phyloP scores from a whole-genome alignment of 805 yeast genomes.

The Hanseniaspora clermontiae region DNA sequence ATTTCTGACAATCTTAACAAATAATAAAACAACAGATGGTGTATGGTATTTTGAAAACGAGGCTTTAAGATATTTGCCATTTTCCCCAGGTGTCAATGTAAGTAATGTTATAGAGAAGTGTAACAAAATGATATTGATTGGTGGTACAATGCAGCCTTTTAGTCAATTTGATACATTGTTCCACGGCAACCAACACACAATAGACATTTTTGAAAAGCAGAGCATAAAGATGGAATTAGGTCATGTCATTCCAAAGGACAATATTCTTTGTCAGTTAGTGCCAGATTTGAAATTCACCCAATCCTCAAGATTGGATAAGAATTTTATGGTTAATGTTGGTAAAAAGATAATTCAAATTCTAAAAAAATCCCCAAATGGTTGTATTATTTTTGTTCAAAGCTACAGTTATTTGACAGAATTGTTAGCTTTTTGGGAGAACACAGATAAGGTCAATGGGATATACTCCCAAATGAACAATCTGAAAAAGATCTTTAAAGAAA shows the following conservation, averaged over 20 bases:
- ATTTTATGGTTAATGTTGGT: slow-evolving; percentile 42
- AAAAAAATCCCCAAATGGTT: slow-evolving; percentile 50
- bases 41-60: slow-evolving; percentile 45
- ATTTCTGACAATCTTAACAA: slow-evolving; percentile 35
- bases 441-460: slow-evolving; percentile 15
- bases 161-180: slow-evolving; percentile 38
- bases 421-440: slow-evolving; percentile 38
- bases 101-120: slow-evolving; percentile 51
- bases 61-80: slow-evolving; percentile 50
- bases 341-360: slow-evolving; percentile 33
- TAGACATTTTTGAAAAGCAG: slow-evolving; percentile 34
- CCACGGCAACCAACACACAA: slow-evolving; percentile 44
- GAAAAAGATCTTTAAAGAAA: slow-evolving; percentile 48
- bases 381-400: slow-evolving; percentile 76
- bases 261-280: slow-evolving; percentile 38
- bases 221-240: slow-evolving; percentile 58
- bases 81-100: slow-evolving; percentile 69
- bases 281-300: slow-evolving; percentile 52
- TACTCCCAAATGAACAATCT: slow-evolving; percentile 28
- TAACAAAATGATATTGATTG: slow-evolving; percentile 66
- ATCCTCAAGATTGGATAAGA: slow-evolving; percentile 39
- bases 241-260: slow-evolving; percentile 65
- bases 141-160: slow-evolving; percentile 91
- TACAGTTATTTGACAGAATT: slow-evolving; percentile 55
- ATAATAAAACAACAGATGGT: slow-evolving; percentile 41